Conservation (phyloP, 805 yeast genomes). For the Saccharomycopsis vini region DNA sequence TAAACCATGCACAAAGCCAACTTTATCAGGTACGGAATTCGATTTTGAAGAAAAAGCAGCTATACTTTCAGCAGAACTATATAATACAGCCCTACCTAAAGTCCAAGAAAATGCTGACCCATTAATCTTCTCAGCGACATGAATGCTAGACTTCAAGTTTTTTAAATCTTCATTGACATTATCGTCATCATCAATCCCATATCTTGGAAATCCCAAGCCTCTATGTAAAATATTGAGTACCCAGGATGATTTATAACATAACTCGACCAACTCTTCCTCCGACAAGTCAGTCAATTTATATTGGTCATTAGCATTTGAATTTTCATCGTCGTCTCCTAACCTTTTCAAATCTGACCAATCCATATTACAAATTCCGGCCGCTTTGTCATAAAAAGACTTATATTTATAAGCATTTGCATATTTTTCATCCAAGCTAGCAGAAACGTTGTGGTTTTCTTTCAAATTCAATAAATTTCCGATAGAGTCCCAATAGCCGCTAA, state of each 20-base stretch:
- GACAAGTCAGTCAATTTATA: constrained; percentile 25
- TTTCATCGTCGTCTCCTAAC: constrained; percentile 25
- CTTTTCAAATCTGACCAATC: constrained; percentile 31
- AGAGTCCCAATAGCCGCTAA: constrained; percentile 62
- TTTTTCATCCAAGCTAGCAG: constrained; percentile 16
- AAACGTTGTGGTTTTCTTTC: constrained; percentile 19
- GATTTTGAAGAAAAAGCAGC: constrained; percentile 27
- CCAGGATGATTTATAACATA: constrained; percentile 59
- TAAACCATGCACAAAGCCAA: constrained; percentile 40
- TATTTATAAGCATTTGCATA: constrained; percentile 37
- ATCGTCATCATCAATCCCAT: constrained; percentile 31
- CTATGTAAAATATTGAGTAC: constrained; percentile 47
- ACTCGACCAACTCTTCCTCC: constrained; percentile 38
- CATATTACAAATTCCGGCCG: constrained; percentile 40
- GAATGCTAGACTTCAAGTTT: constrained; percentile 28
- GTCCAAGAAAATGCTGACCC: constrained; percentile 47
- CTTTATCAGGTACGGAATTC: constrained; percentile 20
- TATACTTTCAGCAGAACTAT: constrained; percentile 47
- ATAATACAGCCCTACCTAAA: constrained; percentile 51
- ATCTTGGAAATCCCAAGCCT: constrained; percentile 51
- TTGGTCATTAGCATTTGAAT: constrained; percentile 17
- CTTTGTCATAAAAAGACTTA: constrained; percentile 31
- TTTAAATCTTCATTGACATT: constrained; percentile 21
- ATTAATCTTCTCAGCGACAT: constrained; percentile 34
- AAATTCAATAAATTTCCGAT: constrained; percentile 37